phyloP scores from a whole-genome alignment of 805 yeast genomes.

The Blastobotrys americana region DNA sequence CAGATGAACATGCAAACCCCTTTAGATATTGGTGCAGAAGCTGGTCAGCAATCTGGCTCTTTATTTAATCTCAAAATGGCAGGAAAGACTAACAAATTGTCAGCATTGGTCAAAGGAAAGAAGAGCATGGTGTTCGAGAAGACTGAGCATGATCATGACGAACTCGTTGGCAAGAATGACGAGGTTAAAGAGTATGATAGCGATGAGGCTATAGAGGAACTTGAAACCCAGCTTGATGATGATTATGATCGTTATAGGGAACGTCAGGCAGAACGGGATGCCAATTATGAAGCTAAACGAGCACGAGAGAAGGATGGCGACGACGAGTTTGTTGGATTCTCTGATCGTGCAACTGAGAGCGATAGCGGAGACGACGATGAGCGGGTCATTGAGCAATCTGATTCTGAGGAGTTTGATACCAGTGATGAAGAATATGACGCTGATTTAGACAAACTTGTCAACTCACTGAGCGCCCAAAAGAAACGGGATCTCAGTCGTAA shows the following conservation, averaged over 20 bases:
- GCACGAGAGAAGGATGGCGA: slow-evolving; percentile 35
- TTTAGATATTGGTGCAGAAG: slow-evolving; percentile 87
- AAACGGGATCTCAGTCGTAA: slow-evolving; percentile 27
- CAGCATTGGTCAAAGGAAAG: slow-evolving; percentile 69
- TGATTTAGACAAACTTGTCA: slow-evolving; percentile 14
- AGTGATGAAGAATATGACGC: slow-evolving; percentile 20
- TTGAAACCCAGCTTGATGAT: slow-evolving; percentile 74
- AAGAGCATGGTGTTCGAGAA: slow-evolving; percentile 35
- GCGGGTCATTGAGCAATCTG: slow-evolving; percentile 12
- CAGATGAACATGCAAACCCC: slow-evolving; percentile 96
- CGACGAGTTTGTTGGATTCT: slow-evolving; percentile 29
- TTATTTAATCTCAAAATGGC: slow-evolving; percentile 80
- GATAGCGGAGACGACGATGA: slow-evolving; percentile 13
- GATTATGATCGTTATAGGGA: slow-evolving; percentile 70
- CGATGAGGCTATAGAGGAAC: slow-evolving; percentile 35
- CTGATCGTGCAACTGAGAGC: slow-evolving; percentile 23
- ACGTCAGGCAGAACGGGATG: slow-evolving; percentile 34
- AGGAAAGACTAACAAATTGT: slow-evolving; percentile 75
- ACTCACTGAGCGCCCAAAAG: slow-evolving; percentile 13
- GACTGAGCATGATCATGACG: slow-evolving; percentile 27
- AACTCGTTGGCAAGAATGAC: slow-evolving; percentile 23
- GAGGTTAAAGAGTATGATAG: slow-evolving; percentile 31
- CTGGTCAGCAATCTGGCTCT: slow-evolving; percentile 63
- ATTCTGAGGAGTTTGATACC: slow-evolving; percentile 19
- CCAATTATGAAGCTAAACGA: slow-evolving; percentile 46